A percentile compares a stretch with the other conserved stretches of the same genome.
Evolutionary conservation across 2,329 filamentous ascomycete species (phyloP).

Genomic region (Blastomyces silverae): DNA sequence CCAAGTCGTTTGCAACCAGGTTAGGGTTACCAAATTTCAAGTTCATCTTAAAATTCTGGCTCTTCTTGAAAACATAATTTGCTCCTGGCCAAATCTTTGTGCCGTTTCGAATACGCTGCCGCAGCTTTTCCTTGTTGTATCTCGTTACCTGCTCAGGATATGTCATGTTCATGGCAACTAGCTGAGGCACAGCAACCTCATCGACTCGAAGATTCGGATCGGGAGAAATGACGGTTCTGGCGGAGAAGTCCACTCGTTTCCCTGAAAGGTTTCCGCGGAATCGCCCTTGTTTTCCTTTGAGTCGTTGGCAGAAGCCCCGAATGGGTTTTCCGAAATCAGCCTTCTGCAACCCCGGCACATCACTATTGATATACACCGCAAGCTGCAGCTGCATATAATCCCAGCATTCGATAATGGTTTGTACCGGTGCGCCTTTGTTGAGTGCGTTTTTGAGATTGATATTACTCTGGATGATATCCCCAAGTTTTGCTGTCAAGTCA

Average conservation of each 20-base stretch:
- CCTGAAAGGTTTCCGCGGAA: slow-evolving; percentile 96
- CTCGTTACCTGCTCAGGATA: slow-evolving; percentile 84
- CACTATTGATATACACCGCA: slow-evolving; percentile 96
- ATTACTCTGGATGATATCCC: slow-evolving; percentile 90
- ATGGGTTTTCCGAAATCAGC: slow-evolving; percentile 81
- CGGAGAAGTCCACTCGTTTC: slow-evolving; percentile 98
- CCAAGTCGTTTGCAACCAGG: slow-evolving; percentile 64
- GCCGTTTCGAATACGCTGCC: slow-evolving; percentile 66
- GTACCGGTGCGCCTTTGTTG: slow-evolving; percentile 72
- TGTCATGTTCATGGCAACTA: slow-evolving; percentile 94
- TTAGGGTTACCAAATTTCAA: slow-evolving; percentile 69
- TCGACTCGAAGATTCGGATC: slow-evolving; percentile 92
- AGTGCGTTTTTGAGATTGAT: slow-evolving; percentile 77
- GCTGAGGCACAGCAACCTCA: slow-evolving; percentile 80
- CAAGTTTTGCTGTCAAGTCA: slow-evolving; percentile 92
- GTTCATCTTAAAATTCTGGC: slow-evolving; percentile 62
- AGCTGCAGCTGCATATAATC: slow-evolving; percentile 93
- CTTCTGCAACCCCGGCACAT: slow-evolving; percentile 86
- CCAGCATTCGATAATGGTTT: slow-evolving; percentile 96
- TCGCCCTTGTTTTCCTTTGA: slow-evolving; percentile 95
- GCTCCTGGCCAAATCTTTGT: slow-evolving; percentile 78
- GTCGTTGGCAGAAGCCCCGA: slow-evolving; percentile 84
- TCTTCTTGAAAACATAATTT: slow-evolving; percentile 69
- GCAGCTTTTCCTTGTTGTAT: slow-evolving; percentile 78
- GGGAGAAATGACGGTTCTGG: slow-evolving; percentile 92